A percentile compares a stretch with the other conserved stretches of the same genome.
Conservation (phyloP, 257 asterid species). For the Capsicum chinense region DNA sequence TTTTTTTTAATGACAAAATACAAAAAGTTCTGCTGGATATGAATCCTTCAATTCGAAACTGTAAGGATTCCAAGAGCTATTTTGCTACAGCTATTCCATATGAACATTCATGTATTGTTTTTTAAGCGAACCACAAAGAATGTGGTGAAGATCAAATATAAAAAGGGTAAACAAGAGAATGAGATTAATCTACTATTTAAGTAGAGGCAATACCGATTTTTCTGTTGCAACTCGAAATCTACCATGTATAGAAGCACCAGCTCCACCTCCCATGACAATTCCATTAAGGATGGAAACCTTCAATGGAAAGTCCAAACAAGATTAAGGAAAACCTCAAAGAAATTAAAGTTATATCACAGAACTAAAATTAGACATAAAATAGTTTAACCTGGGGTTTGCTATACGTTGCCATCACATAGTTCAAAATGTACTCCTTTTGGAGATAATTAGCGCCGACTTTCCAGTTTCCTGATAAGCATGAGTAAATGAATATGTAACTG, state of each 20-base stretch:
- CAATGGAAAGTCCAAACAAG: background rate
- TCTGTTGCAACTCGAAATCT: constrained; percentile 89
- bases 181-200: background rate
- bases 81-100: background rate
- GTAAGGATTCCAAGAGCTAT: background rate
- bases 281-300: constrained; percentile 95
- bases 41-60: background rate
- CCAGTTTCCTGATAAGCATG: constrained; percentile 68
- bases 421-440: constrained; percentile 57
- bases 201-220: constrained; percentile 61
- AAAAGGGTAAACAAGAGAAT: background rate
- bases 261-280: constrained; percentile 98
- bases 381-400: constrained; percentile 75
- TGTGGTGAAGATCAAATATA: constrained; percentile 9
- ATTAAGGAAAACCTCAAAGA: background rate
- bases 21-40: background rate
- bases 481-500: background rate
- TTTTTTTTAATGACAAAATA: background rate
- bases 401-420: constrained; percentile 80
- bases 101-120: background rate
- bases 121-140: background rate
- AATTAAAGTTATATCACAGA: background rate
- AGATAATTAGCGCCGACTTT: constrained; percentile 60
- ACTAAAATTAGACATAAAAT: background rate
- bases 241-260: constrained; percentile 85